Evolutionary conservation across 2,329 filamentous ascomycete species (phyloP).

Genomic region (Blastomyces gilchristii): DNA sequence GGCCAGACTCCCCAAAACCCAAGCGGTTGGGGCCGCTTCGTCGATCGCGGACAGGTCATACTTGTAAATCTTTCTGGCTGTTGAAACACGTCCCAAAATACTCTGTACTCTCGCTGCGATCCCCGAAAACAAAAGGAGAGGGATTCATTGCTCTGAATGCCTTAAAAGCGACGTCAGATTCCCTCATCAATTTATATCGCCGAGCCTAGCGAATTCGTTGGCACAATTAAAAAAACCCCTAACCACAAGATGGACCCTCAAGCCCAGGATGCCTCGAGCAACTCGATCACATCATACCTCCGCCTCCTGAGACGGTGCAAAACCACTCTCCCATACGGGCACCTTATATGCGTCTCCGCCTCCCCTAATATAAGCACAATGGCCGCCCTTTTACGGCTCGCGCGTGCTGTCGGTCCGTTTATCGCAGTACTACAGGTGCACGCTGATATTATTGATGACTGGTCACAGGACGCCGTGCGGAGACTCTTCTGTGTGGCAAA

Average conservation of each 20-base stretch:
- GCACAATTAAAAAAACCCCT: neutral
- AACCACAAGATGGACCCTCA: slow-evolving; percentile 9
- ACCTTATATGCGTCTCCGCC: slow-evolving; percentile 37
- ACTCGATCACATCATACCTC: slow-evolving; percentile 31
- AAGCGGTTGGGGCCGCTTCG: neutral
- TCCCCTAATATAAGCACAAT: slow-evolving; percentile 50
- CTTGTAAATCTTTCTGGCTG: neutral
- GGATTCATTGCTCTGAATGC: neutral
- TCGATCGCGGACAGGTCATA: neutral
- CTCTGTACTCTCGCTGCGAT: neutral
- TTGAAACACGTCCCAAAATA: neutral
- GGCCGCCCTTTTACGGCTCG: slow-evolving; percentile 45
- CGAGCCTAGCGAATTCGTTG: neutral
- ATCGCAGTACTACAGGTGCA: slow-evolving; percentile 53
- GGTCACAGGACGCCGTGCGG: slow-evolving; percentile 45
- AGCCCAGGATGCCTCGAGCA: slow-evolving; percentile 17
- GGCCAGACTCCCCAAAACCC: neutral
- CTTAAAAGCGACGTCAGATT: neutral
- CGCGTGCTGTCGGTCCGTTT: slow-evolving; percentile 49
- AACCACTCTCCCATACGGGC: slow-evolving; percentile 28
- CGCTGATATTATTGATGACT: slow-evolving; percentile 53
- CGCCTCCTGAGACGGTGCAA: slow-evolving; percentile 26
- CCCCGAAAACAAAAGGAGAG: neutral
- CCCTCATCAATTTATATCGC: neutral
- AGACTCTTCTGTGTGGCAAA: slow-evolving; percentile 28